These are phyloP conservation scores for Dalbergia cochinchinensis DNA, from an alignment of 306 rosid genomes.

Conservation along the genomic window DNA sequence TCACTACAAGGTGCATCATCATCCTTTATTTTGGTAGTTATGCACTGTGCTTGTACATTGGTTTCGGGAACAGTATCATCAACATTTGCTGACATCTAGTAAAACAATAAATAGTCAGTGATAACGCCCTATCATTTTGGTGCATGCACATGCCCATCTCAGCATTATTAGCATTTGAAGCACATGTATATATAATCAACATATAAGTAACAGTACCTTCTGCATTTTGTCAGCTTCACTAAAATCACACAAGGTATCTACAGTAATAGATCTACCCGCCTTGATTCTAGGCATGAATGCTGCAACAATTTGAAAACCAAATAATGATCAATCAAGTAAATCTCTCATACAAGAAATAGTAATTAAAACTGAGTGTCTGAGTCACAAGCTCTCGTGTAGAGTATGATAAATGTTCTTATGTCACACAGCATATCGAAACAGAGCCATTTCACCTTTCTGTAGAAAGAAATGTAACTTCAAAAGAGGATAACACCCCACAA, in stretches of 20 bases:
- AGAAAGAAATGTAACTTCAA: not conserved
- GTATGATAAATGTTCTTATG: not conserved
- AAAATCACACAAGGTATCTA: conserved; percentile 82
- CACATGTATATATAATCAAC: not conserved
- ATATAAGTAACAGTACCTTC: conserved; percentile 54
- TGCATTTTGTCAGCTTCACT: conserved; percentile 73
- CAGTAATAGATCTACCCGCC: conserved; percentile 76
- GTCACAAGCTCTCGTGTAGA: conserved; percentile 15
- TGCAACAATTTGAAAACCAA: conserved; percentile 53
- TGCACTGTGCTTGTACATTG: conserved; percentile 44
- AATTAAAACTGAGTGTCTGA: not conserved
- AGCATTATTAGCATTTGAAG: not conserved
- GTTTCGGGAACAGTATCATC: conserved; percentile 43
- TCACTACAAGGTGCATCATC: conserved; percentile 36
- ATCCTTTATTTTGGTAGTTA: conserved; percentile 48
- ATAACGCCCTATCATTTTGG: not conserved
- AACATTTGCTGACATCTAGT: conserved; percentile 60
- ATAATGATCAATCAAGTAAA: conserved; percentile 34
- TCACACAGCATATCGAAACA: not conserved
- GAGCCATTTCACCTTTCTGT: not conserved
- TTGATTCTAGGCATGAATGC: conserved; percentile 94
- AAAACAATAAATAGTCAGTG: conserved; percentile 35
- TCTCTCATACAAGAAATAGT: not conserved
- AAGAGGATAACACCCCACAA: not conserved
- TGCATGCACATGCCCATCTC: too few relatives aligned